These are phyloP conservation scores for Smallanthus sonchifolius DNA, from an alignment of 129 eudicot species.

Conservation along the genomic window DNA sequence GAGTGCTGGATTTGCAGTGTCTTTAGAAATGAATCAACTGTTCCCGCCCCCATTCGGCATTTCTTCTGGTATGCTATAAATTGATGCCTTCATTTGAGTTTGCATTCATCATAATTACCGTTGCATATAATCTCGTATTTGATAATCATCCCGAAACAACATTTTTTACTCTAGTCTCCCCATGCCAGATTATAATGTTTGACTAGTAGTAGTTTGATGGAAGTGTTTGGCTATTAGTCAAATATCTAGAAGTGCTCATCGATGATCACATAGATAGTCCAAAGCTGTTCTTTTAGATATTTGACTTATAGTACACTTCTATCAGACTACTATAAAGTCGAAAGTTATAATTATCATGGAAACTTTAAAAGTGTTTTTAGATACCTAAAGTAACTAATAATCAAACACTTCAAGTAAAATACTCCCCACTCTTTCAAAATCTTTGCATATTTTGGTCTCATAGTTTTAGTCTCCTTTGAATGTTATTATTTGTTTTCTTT, in stretches of 20 bases:
- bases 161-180: background rate
- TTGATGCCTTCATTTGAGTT: conserved; percentile 5
- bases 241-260: background rate
- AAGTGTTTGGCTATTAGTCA: background rate
- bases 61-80: conserved; percentile 1
- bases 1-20: conserved; percentile 1
- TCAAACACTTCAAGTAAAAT: background rate
- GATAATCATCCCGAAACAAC: background rate
- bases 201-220: background rate
- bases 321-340: background rate
- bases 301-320: conserved; percentile 6
- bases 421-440: background rate
- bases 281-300: background rate
- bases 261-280: background rate
- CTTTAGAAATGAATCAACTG: background rate
- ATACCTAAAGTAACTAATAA: background rate
- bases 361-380: background rate
- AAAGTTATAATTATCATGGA: background rate
- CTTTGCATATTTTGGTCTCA: background rate
- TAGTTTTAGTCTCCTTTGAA: background rate
- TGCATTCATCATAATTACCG: background rate
- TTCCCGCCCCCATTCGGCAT: background rate
- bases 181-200: background rate
- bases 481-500: background rate
- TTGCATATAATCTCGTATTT: background rate